Base-by-base conservation (phyloP, 1,139 yeast species). In the Taphrina flavorubra region DNA sequence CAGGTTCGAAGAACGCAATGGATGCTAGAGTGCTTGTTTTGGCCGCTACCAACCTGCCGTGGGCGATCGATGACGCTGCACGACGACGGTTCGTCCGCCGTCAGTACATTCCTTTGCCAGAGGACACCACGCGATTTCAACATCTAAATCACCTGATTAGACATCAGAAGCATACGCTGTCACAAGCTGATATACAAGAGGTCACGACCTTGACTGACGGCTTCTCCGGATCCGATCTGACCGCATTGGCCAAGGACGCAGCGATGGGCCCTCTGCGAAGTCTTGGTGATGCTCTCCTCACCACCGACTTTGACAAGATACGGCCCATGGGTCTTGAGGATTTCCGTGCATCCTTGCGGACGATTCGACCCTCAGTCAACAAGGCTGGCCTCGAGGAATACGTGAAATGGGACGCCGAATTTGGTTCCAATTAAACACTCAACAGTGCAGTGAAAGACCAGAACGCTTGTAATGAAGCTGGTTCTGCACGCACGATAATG, bases 31-130 rank as follows among this genome's bases (percentile, higher is more conserved):
- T 94, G 2, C 82, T 94, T 42, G 97, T 94, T 3, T 81, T 94
- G 51, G 99, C 98, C 0, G 99, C 99, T 0, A 94, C 99, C 0
- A 94, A 94, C 77, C 79, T 94, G 72, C 99, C 99, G 0, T 94
- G 99, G 99, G 89, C 92, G 2, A 92, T 94, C 72, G 99, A 94
- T 78, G 99, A 95, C 77, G 99, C 99, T 1, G 99, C 99, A 0
- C 82, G 99, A 75, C 84, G 99, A 77, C 84, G 99, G 74, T 94
- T 94, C 80, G 76, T 74, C 6, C 84, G 97, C 73, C 82, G 98
- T 69, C 97, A 92, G 77, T 92, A 94, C 78, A 94, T 94, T 68
- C 99, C 99, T 1, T 81, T 94, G 69, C 99, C 99, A 0, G 99
- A 94, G 77, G 84, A 83, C 11, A 92, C 88, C 73, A 92, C 98